Conservation (phyloP, 106 monocot species). For the Hemerocallis citrina region DNA sequence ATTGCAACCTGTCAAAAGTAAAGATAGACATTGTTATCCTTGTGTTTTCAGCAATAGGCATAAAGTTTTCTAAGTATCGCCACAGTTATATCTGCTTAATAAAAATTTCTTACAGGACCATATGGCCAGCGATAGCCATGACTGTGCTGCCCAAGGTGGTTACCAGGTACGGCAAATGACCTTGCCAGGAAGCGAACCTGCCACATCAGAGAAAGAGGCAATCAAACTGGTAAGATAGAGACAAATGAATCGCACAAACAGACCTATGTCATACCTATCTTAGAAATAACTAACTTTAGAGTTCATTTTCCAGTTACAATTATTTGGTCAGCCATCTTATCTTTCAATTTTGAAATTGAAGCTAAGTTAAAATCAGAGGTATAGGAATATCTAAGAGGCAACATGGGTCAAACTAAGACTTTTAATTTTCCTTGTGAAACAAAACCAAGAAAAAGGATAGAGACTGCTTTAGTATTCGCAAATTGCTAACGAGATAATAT, state of each 20-base stretch:
- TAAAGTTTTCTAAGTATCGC: no score
- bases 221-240: neutral
- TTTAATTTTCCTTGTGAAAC: no score
- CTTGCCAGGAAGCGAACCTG: slow-evolving; percentile 70
- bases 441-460: no score
- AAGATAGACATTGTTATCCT: no score
- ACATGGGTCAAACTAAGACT: no score
- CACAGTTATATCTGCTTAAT: neutral
- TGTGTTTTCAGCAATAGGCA: no score
- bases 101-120: slow-evolving; percentile 43
- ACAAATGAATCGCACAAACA: neutral
- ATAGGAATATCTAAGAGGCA: no score
- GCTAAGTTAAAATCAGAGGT: no score
- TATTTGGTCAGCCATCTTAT: slow-evolving; percentile 1
- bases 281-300: neutral
- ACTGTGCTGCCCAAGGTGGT: slow-evolving; percentile 66
- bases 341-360: no score
- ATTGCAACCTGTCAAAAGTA: slow-evolving; percentile 74
- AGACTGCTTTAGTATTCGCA: no score
- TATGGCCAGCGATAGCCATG: slow-evolving; percentile 70
- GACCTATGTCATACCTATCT: neutral
- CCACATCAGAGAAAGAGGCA: slow-evolving; percentile 11
- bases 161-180: slow-evolving; percentile 68
- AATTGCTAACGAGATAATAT: no score
- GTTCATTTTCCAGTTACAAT: neutral